These are phyloP conservation scores for Ceratobasidium theobromae DNA, from an alignment of 1,284 basidiomycete genomes.

Conservation along the genomic window DNA sequence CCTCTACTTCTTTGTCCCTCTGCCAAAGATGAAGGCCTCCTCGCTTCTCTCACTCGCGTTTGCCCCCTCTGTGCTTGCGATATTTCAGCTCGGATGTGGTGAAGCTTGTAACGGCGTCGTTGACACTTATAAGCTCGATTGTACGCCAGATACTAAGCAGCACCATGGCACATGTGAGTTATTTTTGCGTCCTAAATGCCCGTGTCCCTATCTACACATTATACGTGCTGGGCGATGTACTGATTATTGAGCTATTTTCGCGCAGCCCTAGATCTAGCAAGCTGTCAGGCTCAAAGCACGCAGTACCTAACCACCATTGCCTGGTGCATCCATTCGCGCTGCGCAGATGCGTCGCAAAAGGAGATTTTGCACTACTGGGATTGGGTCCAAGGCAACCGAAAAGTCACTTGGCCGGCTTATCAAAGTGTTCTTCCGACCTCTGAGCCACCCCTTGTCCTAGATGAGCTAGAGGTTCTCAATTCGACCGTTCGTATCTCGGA, in stretches of 20 bases:
- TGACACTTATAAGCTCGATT: slow-evolving; percentile 10
- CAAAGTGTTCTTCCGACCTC: background rate
- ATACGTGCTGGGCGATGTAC: background rate
- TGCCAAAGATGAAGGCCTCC: background rate
- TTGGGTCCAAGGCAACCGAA: slow-evolving; percentile 22
- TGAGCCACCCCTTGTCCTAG: slow-evolving; percentile 8
- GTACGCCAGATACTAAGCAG: slow-evolving; percentile 15
- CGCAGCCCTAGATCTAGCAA: background rate
- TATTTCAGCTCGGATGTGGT: slow-evolving; percentile 27
- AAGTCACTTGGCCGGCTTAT: slow-evolving; percentile 4
- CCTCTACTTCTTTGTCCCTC: background rate
- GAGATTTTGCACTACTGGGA: slow-evolving; percentile 20
- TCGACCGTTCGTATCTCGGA: slow-evolving; percentile 1
- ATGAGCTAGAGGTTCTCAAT: slow-evolving; percentile 1
- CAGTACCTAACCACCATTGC: slow-evolving; percentile 11
- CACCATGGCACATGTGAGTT: slow-evolving; percentile 23
- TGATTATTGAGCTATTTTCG: background rate
- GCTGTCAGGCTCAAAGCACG: slow-evolving; percentile 9
- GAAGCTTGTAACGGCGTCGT: slow-evolving; percentile 28
- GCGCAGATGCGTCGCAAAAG: background rate
- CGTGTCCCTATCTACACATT: background rate
- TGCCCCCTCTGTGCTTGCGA: background rate
- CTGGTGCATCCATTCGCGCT: slow-evolving; percentile 16
- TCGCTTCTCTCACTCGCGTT: background rate
- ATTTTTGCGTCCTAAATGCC: background rate